Conservation (phyloP, 176 grass and related monocot genomes). For the Carex littledalei region DNA sequence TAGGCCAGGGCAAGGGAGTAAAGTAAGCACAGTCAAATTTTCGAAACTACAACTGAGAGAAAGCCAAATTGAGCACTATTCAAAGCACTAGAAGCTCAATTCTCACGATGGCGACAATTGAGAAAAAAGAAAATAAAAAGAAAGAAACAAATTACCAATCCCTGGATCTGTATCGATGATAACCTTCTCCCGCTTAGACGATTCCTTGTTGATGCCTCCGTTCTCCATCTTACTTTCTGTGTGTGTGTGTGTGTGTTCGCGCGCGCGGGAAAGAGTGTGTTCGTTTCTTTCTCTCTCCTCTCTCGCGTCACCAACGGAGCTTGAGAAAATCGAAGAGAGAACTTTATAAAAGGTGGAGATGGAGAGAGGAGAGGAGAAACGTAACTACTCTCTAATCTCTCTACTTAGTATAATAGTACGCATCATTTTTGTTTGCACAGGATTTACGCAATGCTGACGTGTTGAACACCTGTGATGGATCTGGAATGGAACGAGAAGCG, state of each 20-base stretch:
- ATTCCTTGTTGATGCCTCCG: constrained; percentile 23
- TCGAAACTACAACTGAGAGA: background rate
- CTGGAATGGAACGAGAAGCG: background rate
- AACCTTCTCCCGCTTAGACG: constrained; percentile 36
- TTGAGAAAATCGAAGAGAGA: background rate
- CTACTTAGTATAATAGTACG: background rate
- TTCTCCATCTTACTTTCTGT: constrained; percentile 18
- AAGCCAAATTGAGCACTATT: background rate
- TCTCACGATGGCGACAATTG: background rate
- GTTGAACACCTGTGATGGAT: background rate
- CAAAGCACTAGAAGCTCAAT: background rate
- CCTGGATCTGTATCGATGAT: constrained; percentile 97
- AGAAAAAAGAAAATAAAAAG: background rate
- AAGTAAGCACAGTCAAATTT: background rate
- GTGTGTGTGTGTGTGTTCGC: background rate
- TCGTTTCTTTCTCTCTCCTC: constrained; percentile 5
- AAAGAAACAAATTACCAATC: constrained; percentile 42
- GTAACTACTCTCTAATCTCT: background rate
- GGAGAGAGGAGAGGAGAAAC: background rate
- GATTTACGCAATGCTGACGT: background rate
- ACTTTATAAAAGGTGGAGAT: background rate
- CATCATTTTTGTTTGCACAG: background rate
- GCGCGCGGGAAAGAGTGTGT: too few relatives aligned
- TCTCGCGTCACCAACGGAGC: constrained; percentile 1
- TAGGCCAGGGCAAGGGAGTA: background rate